Conservation (phyloP, 2,329 filamentous ascomycete genomes). For the Colletotrichum sp. region DNA sequence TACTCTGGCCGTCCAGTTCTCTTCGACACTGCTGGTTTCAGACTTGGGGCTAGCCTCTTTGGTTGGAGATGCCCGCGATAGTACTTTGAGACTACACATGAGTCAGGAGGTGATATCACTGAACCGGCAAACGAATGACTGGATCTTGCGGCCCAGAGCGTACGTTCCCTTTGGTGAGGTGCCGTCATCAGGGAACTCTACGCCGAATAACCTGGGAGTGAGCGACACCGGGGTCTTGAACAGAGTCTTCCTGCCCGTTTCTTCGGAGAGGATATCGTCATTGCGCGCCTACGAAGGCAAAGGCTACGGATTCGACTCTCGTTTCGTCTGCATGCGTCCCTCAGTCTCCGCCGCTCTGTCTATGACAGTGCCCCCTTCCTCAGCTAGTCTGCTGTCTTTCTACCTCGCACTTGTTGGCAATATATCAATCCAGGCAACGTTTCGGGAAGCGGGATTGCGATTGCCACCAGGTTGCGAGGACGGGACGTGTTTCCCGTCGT, state of each 20-base stretch:
- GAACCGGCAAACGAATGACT: background rate
- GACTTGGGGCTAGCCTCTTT: background rate
- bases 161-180: background rate
- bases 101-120: background rate
- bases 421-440: background rate
- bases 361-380: background rate
- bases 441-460: background rate
- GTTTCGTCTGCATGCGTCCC: background rate
- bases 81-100: background rate
- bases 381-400: background rate
- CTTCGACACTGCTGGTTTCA: background rate
- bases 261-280: background rate
- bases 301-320: background rate
- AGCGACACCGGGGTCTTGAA: background rate
- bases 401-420: background rate
- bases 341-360: background rate
- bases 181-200: background rate
- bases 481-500: background rate
- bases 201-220: background rate
- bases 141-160: background rate
- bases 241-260: background rate
- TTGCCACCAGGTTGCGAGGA: background rate
- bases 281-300: background rate
- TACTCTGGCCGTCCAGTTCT: background rate
- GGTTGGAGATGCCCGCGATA: background rate